Evolutionary conservation across 1,139 yeast species (phyloP).

Genomic region (Yamadazyma epiphylla): DNA sequence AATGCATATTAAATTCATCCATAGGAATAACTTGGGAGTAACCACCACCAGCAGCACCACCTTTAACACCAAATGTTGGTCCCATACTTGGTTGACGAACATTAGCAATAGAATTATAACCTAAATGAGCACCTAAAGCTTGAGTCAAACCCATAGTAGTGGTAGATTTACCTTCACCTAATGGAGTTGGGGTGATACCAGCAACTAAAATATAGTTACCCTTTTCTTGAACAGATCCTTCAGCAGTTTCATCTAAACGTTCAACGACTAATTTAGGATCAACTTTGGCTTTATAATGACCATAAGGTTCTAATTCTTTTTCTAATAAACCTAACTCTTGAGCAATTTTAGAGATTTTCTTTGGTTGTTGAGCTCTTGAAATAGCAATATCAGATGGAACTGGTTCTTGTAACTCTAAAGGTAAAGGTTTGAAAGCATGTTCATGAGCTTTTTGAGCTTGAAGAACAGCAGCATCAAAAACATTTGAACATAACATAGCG

Average conservation of each 20-base stretch:
- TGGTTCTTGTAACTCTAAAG: slow-evolving; percentile 48
- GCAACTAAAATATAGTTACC: slow-evolving; percentile 73
- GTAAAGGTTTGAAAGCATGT: slow-evolving; percentile 45
- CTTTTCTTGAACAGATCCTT: slow-evolving; percentile 37
- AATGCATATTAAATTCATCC: slow-evolving; percentile 85
- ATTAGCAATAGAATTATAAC: slow-evolving; percentile 67
- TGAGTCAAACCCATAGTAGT: slow-evolving; percentile 79
- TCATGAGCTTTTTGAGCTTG: slow-evolving; percentile 47
- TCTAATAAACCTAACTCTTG: slow-evolving; percentile 60
- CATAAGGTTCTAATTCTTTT: slow-evolving; percentile 66
- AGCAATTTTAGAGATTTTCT: slow-evolving; percentile 60
- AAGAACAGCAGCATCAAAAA: slow-evolving; percentile 59
- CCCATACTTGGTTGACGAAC: slow-evolving; percentile 89
- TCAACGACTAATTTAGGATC: slow-evolving; percentile 52
- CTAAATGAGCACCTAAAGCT: slow-evolving; percentile 73
- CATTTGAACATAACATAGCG: slow-evolving; percentile 73
- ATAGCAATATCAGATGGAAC: slow-evolving; percentile 78
- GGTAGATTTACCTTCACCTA: slow-evolving; percentile 81
- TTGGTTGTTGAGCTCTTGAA: slow-evolving; percentile 70
- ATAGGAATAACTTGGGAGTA: slow-evolving; percentile 82
- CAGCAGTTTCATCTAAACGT: slow-evolving; percentile 53
- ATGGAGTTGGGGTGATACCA: slow-evolving; percentile 80
- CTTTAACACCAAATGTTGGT: slow-evolving; percentile 83
- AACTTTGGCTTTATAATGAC: slow-evolving; percentile 73
- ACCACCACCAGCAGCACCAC: slow-evolving; percentile 91